A percentile compares a stretch with the other conserved stretches of the same genome.
phyloP scores from a whole-genome alignment of 2,329 filamentous ascomycete species.

The Cercospora sojina region DNA sequence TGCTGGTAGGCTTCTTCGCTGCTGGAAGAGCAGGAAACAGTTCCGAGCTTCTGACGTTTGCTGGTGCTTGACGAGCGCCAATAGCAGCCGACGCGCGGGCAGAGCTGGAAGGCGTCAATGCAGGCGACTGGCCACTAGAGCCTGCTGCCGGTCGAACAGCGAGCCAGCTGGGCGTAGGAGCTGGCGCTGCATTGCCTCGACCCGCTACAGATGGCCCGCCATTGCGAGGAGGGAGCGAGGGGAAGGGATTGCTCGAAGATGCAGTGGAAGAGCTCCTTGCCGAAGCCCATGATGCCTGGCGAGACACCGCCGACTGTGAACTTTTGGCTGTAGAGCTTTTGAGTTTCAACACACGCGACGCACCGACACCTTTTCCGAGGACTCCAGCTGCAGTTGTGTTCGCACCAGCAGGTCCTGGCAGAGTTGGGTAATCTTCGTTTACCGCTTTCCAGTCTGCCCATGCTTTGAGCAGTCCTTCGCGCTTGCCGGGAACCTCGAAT shows the following conservation, averaged over 20 bases:
- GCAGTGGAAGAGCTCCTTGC: constrained; percentile 29
- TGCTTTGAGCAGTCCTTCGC: constrained; percentile 70
- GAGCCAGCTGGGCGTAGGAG: constrained; percentile 33
- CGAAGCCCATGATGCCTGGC: constrained; percentile 58
- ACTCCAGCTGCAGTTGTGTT: constrained; percentile 51
- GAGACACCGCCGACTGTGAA: constrained; percentile 58
- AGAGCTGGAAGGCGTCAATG: constrained; percentile 30
- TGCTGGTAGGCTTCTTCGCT: constrained; percentile 66
- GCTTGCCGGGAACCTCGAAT: constrained; percentile 78
- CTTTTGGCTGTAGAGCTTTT: constrained; percentile 70
- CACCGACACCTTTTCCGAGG: constrained; percentile 54
- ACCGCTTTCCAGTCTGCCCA: constrained; percentile 97
- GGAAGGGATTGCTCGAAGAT: constrained; percentile 29
- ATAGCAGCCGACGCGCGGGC: constrained; percentile 36
- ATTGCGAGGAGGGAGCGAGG: constrained; percentile 30
- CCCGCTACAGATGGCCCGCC: constrained; percentile 18
- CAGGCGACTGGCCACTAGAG: constrained; percentile 36
- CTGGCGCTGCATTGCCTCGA: constrained; percentile 22
- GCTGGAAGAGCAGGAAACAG: constrained; percentile 81
- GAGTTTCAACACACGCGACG: constrained; percentile 63
- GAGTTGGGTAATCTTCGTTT: constrained; percentile 89
- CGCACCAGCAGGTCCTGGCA: constrained; percentile 72
- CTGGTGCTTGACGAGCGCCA: constrained; percentile 38
- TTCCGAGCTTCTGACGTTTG: constrained; percentile 46
- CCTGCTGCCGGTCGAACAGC: constrained; percentile 31